phyloP scores from a whole-genome alignment of 768 basidiomycete species.

The Nevesoporus exiguus region DNA sequence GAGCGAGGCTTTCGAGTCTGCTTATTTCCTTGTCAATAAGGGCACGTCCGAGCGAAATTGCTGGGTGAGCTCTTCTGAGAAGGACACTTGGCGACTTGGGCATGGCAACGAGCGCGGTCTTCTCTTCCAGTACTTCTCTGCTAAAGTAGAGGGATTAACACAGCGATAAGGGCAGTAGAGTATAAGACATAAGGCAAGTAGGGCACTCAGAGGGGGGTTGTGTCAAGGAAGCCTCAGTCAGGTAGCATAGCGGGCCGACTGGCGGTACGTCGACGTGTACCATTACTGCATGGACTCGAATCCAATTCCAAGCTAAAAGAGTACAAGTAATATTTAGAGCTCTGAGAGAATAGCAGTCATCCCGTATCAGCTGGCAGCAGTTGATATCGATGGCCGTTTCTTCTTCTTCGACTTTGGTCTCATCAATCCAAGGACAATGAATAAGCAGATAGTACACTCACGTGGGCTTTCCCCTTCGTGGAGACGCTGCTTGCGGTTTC shows the following conservation, averaged over 20 bases:
- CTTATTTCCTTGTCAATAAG: slow-evolving; percentile 50
- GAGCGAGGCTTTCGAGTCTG: slow-evolving; percentile 52
- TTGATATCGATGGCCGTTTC: slow-evolving; percentile 5
- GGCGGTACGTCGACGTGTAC: neutral
- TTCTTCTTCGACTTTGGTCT: slow-evolving; percentile 16
- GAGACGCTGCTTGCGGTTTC: neutral
- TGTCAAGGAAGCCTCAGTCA: neutral
- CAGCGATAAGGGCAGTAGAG: slow-evolving; percentile 60
- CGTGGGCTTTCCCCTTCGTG: slow-evolving; percentile 15
- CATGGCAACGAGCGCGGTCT: slow-evolving; percentile 50
- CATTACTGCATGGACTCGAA: neutral
- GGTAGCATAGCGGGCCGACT: neutral
- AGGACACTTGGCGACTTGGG: slow-evolving; percentile 60
- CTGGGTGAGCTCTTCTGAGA: slow-evolving; percentile 56
- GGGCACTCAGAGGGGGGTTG: too few relatives aligned
- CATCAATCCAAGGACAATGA: slow-evolving; percentile 6
- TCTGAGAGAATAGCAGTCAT: neutral
- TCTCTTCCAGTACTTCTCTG: slow-evolving; percentile 48
- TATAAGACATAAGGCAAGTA: slow-evolving; percentile 67
- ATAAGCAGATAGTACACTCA: slow-evolving; percentile 7
- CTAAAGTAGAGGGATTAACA: slow-evolving; percentile 63
- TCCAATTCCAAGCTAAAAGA: neutral
- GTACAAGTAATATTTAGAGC: neutral
- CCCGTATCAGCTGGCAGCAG: slow-evolving; percentile 5
- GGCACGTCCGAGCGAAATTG: slow-evolving; percentile 47